These are phyloP conservation scores for Planoprotostelium fungivorum DNA, from an alignment of 78 protist genomes.

Conservation along the genomic window DNA sequence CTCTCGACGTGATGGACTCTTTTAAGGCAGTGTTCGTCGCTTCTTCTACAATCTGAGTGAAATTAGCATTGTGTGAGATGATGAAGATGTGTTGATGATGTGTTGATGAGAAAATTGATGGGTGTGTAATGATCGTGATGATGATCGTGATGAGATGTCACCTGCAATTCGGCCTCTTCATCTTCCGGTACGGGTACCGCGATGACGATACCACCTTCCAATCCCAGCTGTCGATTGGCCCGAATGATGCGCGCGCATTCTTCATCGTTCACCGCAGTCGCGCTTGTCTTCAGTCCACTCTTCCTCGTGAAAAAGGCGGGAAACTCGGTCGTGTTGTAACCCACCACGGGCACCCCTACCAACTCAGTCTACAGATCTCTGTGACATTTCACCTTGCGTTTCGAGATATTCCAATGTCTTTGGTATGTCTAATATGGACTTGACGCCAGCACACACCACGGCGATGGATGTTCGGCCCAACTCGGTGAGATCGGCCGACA, in stretches of 20 bases:
- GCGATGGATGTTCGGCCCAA: slow-evolving; percentile 85
- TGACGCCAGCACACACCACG: slow-evolving; percentile 97
- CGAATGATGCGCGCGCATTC: slow-evolving; percentile 35
- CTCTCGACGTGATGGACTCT: slow-evolving; percentile 10
- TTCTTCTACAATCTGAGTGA: slow-evolving; percentile 13
- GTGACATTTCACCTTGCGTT: slow-evolving; percentile 42
- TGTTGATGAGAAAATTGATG: no score
- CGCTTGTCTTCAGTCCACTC: slow-evolving; percentile 23
- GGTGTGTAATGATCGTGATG: no score
- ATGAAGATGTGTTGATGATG: no score
- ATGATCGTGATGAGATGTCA: no score
- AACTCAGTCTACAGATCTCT: slow-evolving; percentile 24
- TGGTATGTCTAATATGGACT: slow-evolving; percentile 92
- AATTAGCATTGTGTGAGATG: no score
- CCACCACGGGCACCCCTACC: slow-evolving; percentile 73
- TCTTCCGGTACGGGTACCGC: slow-evolving; percentile 79
- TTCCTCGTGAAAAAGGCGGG: slow-evolving; percentile 82
- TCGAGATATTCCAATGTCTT: slow-evolving; percentile 73
- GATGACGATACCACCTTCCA: slow-evolving; percentile 55
- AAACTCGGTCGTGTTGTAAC: slow-evolving; percentile 54
- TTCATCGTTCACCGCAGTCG: not conserved
- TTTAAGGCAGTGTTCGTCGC: not conserved
- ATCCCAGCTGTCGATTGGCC: slow-evolving; percentile 8
- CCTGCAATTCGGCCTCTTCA: slow-evolving; percentile 25
- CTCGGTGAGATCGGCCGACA: slow-evolving; percentile 95